These are phyloP conservation scores for Acanthamoeba royreba DNA, from an alignment of 208 protist genomes.

Conservation along the genomic window DNA sequence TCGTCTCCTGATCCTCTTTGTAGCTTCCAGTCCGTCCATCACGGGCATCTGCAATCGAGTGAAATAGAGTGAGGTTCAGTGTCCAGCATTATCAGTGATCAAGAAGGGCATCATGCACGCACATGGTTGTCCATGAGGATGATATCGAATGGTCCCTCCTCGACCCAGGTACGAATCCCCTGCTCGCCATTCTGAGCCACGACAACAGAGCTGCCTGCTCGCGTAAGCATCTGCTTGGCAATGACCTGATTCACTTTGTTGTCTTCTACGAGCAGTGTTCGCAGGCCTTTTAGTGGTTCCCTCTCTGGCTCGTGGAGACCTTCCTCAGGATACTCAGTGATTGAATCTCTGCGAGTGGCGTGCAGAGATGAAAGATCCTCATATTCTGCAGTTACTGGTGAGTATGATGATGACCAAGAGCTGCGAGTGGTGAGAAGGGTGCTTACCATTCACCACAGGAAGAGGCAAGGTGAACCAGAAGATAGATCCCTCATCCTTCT, in stretches of 20 bases:
- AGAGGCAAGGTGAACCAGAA: constrained; percentile 28
- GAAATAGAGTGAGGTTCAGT: too few relatives aligned
- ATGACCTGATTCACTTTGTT: constrained; percentile 70
- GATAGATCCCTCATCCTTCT: neutral
- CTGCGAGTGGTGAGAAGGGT: neutral
- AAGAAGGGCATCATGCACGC: too few relatives aligned
- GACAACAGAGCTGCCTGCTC: constrained; percentile 24
- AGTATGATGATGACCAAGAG: neutral
- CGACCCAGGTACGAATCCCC: constrained; percentile 11
- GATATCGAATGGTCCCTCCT: constrained; percentile 47
- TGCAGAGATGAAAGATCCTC: too few relatives aligned
- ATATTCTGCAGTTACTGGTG: neutral
- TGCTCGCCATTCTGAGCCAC: constrained; percentile 59
- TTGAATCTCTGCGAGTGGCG: neutral
- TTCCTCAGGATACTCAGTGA: neutral
- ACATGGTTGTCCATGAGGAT: neutral
- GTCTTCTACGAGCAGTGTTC: constrained; percentile 70
- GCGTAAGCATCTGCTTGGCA: constrained; percentile 52
- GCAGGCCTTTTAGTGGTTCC: neutral
- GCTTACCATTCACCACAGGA: neutral
- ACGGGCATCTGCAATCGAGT: constrained; percentile 59
- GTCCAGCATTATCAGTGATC: too few relatives aligned
- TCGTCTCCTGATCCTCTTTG: neutral
- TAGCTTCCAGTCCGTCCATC: constrained; percentile 50
- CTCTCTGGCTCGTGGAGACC: too few relatives aligned